phyloP scores from a whole-genome alignment of 1,139 yeast genomes.

The Maudiozyma humilis region DNA sequence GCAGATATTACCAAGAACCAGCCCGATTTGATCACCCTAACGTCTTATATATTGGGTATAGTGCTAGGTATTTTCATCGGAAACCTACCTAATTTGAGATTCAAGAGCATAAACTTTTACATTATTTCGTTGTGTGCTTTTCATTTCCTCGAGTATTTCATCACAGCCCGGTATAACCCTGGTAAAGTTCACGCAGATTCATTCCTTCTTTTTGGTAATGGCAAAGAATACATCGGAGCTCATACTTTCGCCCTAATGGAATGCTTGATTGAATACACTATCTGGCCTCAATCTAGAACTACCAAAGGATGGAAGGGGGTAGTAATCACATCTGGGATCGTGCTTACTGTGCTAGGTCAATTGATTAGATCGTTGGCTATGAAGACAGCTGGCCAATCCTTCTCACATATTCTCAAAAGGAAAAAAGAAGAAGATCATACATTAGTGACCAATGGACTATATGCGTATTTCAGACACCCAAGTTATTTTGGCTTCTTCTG shows the following conservation, averaged over 20 bases:
- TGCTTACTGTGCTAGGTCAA: conserved; percentile 53
- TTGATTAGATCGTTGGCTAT: conserved; percentile 61
- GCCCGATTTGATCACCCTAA: conserved; percentile 34
- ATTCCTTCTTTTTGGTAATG: conserved; percentile 61
- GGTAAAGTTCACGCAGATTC: conserved; percentile 63
- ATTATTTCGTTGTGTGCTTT: conserved; percentile 43
- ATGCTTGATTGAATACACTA: conserved; percentile 33
- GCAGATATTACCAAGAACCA: conserved; percentile 33
- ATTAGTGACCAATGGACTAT: conserved; percentile 68
- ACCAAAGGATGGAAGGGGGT: conserved; percentile 7
- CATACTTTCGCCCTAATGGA: conserved; percentile 49
- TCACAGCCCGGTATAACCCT: conserved; percentile 68
- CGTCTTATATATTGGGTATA: conserved; percentile 37
- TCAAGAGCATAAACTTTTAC: conserved; percentile 32
- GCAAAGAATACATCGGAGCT: conserved; percentile 55
- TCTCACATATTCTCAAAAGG: conserved; percentile 69
- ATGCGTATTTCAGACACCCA: conserved; percentile 67
- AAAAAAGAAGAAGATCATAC: conserved; percentile 47
- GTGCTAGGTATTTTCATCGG: conserved; percentile 35
- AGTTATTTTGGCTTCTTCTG: conserved; percentile 85
- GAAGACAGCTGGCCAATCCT: conserved; percentile 83
- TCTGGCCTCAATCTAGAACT: conserved; percentile 34
- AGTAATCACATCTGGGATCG: conserved; percentile 39
- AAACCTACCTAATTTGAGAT: conserved; percentile 25
- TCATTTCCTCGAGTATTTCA: conserved; percentile 73